These are phyloP conservation scores for Geotrichum fermentans DNA, from an alignment of 1,139 yeast species.

Conservation along the genomic window DNA sequence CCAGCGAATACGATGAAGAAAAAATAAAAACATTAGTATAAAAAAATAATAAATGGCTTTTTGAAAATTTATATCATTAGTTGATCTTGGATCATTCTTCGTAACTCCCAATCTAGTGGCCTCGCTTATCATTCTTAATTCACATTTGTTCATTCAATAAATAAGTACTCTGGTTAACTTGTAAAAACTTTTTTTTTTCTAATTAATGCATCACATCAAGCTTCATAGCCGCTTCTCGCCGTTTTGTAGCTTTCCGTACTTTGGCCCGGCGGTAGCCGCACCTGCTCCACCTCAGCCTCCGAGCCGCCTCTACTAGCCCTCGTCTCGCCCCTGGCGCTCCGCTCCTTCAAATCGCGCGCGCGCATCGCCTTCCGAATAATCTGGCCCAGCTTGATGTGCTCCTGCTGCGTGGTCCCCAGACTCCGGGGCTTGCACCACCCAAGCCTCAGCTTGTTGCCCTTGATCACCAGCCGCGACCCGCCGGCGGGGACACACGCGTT, in stretches of 20 bases:
- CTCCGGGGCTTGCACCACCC: conserved; percentile 61
- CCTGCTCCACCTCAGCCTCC: conserved; percentile 2
- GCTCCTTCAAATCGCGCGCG: conserved; percentile 37
- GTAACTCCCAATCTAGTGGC: too few relatives aligned
- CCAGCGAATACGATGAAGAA: too few relatives aligned
- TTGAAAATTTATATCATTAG: too few relatives aligned
- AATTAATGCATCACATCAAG: background rate
- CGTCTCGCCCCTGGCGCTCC: background rate
- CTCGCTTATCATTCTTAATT: too few relatives aligned
- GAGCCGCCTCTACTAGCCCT: background rate
- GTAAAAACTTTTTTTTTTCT: background rate
- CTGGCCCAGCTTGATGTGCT: conserved; percentile 44
- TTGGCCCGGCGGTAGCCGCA: conserved; percentile 1
- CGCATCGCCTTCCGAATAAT: conserved; percentile 57
- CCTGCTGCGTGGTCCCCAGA: conserved; percentile 38
- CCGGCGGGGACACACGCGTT: conserved; percentile 28
- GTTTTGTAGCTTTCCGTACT: background rate
- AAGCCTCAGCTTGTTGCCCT: conserved; percentile 52
- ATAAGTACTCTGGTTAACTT: too few relatives aligned
- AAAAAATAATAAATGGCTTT: background rate
- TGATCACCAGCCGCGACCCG: conserved; percentile 40
- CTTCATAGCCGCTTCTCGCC: background rate
- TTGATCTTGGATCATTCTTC: too few relatives aligned
- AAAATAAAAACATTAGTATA: background rate
- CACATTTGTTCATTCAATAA: too few relatives aligned